Percentiles rank a stretch among this genome's conserved stretches.
These are phyloP conservation scores for Kwoniella dejecticola DNA, from an alignment of 768 basidiomycete genomes.

Conservation along the genomic window DNA sequence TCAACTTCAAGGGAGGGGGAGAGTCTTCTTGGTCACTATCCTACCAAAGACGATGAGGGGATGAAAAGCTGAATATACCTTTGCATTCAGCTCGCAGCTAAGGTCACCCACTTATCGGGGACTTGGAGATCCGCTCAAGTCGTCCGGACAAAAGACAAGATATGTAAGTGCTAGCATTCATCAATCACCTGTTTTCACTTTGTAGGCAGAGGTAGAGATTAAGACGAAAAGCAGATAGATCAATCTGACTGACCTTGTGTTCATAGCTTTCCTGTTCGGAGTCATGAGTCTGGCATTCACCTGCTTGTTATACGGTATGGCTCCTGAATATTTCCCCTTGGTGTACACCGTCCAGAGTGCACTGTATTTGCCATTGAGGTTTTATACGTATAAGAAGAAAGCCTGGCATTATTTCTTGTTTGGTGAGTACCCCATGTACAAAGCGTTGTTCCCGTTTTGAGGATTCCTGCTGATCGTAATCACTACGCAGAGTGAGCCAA, in stretches of 20 bases:
- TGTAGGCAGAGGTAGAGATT: no score
- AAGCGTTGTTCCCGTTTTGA: background rate
- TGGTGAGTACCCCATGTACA: slow-evolving; percentile 32
- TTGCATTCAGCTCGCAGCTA: slow-evolving; percentile 67
- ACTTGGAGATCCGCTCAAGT: slow-evolving; percentile 83
- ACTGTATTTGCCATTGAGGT: slow-evolving; percentile 79
- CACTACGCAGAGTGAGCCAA: slow-evolving; percentile 11
- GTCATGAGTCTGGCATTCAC: slow-evolving; percentile 86
- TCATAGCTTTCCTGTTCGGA: slow-evolving; percentile 79
- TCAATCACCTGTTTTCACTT: slow-evolving; percentile 66
- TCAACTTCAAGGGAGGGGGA: no score
- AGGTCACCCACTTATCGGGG: slow-evolving; percentile 72
- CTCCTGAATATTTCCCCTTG: slow-evolving; percentile 86
- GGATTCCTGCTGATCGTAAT: slow-evolving; percentile 7
- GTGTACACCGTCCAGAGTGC: slow-evolving; percentile 76
- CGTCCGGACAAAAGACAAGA: slow-evolving; percentile 55
- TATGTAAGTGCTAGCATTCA: slow-evolving; percentile 67
- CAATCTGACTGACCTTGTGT: no score
- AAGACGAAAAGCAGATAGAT: no score
- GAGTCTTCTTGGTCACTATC: no score
- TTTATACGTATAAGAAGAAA: slow-evolving; percentile 85
- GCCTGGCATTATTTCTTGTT: slow-evolving; percentile 94
- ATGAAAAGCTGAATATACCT: no score
- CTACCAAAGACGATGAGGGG: no score
- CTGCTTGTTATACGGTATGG: slow-evolving; percentile 81